These are phyloP conservation scores for Geosmithia flava DNA, from an alignment of 2,329 filamentous ascomycete species.

Conservation along the genomic window DNA sequence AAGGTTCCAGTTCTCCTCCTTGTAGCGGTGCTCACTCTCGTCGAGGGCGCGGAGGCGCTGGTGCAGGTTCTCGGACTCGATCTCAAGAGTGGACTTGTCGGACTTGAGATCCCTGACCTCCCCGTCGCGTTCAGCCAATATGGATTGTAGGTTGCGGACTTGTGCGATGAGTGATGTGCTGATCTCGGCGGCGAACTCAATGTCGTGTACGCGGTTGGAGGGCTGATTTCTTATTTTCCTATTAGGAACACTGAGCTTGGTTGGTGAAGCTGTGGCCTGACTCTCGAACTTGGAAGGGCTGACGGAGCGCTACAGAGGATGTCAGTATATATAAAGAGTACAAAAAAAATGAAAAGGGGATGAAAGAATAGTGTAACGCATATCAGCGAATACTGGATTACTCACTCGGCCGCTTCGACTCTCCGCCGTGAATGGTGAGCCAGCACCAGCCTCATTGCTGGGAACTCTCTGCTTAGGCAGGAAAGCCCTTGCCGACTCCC, in stretches of 20 bases:
- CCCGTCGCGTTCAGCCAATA: slow-evolving; percentile 81
- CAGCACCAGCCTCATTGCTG: slow-evolving; percentile 47
- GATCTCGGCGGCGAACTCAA: slow-evolving; percentile 97
- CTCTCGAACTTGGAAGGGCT: slow-evolving; percentile 72
- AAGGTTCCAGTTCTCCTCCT: slow-evolving; percentile 97
- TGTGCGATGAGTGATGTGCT: slow-evolving; percentile 91
- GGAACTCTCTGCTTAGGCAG: slow-evolving; percentile 72
- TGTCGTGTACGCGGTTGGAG: slow-evolving; percentile 79
- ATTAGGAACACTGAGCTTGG: slow-evolving; percentile 77
- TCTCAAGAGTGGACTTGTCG: slow-evolving; percentile 69
- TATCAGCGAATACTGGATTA: slow-evolving; percentile 1
- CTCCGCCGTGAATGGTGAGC: slow-evolving; percentile 41
- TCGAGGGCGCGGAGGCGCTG: slow-evolving; percentile 74
- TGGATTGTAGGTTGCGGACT: slow-evolving; percentile 76
- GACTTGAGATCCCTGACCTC: slow-evolving; percentile 61
- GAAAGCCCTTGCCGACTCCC: slow-evolving; percentile 81
- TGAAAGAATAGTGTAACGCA: background rate
- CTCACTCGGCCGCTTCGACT: slow-evolving; percentile 40
- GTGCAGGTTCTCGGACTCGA: slow-evolving; percentile 66
- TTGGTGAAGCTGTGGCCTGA: slow-evolving; percentile 74
- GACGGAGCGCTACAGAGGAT: slow-evolving; percentile 43
- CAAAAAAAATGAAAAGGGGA: background rate
- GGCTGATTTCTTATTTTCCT: slow-evolving; percentile 86
- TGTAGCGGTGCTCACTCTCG: slow-evolving; percentile 91
- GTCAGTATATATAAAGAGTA: slow-evolving; percentile 3